Evolutionary conservation across 768 basidiomycete genomes (phyloP).

Genomic region (Pisolithus orientalis): DNA sequence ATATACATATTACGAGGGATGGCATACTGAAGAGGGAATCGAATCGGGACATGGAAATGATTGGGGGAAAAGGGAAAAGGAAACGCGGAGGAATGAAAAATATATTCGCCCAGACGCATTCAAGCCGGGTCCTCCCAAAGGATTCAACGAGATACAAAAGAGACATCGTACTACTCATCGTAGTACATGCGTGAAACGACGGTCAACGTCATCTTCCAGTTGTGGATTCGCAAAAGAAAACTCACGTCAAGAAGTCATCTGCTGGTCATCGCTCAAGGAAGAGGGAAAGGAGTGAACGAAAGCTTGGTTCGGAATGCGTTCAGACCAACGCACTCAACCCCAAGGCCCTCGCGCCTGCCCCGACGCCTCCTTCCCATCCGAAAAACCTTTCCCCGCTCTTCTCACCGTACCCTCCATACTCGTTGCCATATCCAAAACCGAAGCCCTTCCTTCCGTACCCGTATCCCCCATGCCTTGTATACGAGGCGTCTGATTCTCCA

Average conservation of each 20-base stretch:
- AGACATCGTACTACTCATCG: no score
- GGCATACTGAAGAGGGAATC: no score
- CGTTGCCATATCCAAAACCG: no score
- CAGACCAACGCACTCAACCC: constrained; percentile 43
- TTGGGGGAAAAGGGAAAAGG: not conserved
- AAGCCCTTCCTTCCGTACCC: not conserved
- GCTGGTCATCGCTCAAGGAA: no score
- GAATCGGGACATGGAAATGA: no score
- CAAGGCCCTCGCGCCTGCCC: constrained; percentile 79
- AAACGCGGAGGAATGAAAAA: not conserved
- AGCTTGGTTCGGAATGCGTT: not conserved
- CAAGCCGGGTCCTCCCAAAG: not conserved
- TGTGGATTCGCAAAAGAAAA: no score
- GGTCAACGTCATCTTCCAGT: no score
- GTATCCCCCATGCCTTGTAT: not conserved
- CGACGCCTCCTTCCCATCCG: constrained; percentile 73
- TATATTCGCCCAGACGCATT: not conserved
- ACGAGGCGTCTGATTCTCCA: constrained; percentile 17
- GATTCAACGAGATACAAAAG: not conserved
- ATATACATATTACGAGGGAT: no score
- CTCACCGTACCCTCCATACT: constrained; percentile 21
- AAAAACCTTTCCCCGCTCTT: constrained; percentile 54
- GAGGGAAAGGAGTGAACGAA: no score
- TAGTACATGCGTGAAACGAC: no score
- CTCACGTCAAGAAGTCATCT: no score